Evolutionary conservation across 2,329 filamentous ascomycete genomes (phyloP), one percentile per base, ranked within the genome.

Genomic region (Ramichloridium luteum): DNA sequence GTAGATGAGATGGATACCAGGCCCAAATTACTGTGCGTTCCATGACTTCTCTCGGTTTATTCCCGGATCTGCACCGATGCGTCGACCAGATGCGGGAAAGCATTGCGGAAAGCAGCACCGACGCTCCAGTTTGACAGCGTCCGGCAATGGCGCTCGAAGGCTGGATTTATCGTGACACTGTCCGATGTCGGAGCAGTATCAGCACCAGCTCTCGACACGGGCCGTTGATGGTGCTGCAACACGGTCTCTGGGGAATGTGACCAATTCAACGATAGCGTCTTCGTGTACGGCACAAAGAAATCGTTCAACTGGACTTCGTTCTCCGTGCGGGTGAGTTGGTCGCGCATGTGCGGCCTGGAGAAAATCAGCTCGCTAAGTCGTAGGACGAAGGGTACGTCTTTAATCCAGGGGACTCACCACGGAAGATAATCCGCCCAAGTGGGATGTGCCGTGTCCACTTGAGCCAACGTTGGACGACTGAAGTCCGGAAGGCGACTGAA

Each of bases 401-500:
- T 23, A 16, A 28, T 22, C 13, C 16, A 23, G 31, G 25, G 25
- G 16, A 46, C 52, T 37, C 48, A 62, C 62, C 81, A 93, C 1
- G 82, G 80, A 3, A 93, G 43, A 50, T 88, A 73, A 51, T 93
- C 84, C 17, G 85, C 67, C 85, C 85, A 93, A 1, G 72, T 71
- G 1, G 84, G 78, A 54, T 93, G 85, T 0, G 73, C 59, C 0
- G 60, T 68, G 33, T 72, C 66, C 11, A 82, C 57, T 51, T 93
- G 84, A 5, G 67, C 68, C 0, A 70, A 65, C 2, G 69, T 62
- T 1, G 85, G 84, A 0, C 68, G 68, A 23, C 77, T 60, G 74
- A 80, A 93, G 4, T 74, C 65, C 0, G 85, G 84, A 8, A 93
- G 59, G 3, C 79, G 69, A 14, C 83, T 72, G 54, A 80, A 86